These are phyloP conservation scores for Durotheca rogersii DNA, from an alignment of 495 filamentous ascomycete species.

Conservation along the genomic window DNA sequence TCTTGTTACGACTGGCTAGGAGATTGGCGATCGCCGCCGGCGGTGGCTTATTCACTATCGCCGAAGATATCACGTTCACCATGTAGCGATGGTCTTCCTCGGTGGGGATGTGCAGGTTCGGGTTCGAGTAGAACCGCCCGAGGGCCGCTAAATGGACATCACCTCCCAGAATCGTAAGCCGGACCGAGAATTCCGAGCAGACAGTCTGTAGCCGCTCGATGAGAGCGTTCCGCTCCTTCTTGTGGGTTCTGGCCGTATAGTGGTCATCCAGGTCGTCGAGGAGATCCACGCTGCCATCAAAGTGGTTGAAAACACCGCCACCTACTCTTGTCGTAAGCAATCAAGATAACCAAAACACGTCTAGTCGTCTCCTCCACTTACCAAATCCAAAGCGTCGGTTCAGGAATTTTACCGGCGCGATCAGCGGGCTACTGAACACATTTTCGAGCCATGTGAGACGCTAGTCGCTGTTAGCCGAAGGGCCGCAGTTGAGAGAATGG, in stretches of 20 bases:
- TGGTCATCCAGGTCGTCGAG: slow-evolving; percentile 94
- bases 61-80: slow-evolving; percentile 85
- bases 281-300: slow-evolving; percentile 86
- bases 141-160: slow-evolving; percentile 93
- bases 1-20: slow-evolving; percentile 81
- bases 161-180: slow-evolving; percentile 83
- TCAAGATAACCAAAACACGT: not conserved
- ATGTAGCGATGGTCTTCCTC: slow-evolving; percentile 94
- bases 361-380: slow-evolving; percentile 18
- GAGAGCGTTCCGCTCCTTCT: slow-evolving; percentile 76
- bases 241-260: slow-evolving; percentile 90
- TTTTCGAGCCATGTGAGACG: slow-evolving; percentile 92
- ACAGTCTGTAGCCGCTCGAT: slow-evolving; percentile 73
- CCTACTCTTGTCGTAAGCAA: slow-evolving; percentile 39
- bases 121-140: slow-evolving; percentile 91
- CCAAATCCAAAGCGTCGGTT: slow-evolving; percentile 86
- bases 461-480: slow-evolving; percentile 29
- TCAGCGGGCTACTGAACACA: slow-evolving; percentile 77
- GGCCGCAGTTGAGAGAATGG: not conserved
- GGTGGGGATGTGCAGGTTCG: slow-evolving; percentile 71
- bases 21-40: slow-evolving; percentile 85
- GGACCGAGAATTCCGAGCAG: slow-evolving; percentile 67
- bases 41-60: slow-evolving; percentile 92
- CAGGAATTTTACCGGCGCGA: slow-evolving; percentile 81
- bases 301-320: slow-evolving; percentile 85